Percentiles rank a stretch among this genome's conserved stretches.
Evolutionary conservation across 306 rosid species (phyloP).

Genomic region (Begonia loranthoides): DNA sequence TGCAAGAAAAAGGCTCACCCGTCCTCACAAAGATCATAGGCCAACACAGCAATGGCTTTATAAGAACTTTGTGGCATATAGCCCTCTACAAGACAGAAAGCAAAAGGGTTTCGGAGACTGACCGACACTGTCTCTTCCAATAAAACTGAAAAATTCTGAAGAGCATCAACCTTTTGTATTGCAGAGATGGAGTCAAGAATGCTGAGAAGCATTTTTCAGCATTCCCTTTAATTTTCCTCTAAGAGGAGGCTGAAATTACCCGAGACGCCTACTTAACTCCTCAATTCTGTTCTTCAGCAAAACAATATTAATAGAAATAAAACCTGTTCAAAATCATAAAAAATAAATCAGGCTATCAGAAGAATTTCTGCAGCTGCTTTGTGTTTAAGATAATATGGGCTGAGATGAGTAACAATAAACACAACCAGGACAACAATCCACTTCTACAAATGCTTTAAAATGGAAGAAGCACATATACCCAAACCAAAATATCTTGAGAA

Average conservation of each 20-base stretch:
- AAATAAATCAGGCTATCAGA: no score
- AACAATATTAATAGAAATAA: no score
- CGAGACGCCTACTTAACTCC: no score
- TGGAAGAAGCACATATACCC: no score
- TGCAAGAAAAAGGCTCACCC: constrained; percentile 37
- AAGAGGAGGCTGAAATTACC: not conserved
- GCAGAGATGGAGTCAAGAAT: constrained; percentile 16
- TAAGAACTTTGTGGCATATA: constrained; percentile 21
- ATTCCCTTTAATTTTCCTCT: constrained; percentile 28
- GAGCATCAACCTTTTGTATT: constrained; percentile 23
- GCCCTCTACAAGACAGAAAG: constrained; percentile 22
- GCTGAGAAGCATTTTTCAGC: constrained; percentile 46
- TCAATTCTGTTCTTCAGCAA: no score
- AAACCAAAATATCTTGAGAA: no score
- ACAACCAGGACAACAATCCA: no score
- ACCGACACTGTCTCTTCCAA: constrained; percentile 18
- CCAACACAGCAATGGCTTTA: constrained; percentile 26
- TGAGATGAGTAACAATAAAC: no score
- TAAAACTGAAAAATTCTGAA: constrained; percentile 12
- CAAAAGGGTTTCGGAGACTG: constrained; percentile 10
- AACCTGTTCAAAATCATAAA: no score
- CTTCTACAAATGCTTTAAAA: no score
- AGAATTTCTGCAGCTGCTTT: no score
- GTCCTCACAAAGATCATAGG: constrained; percentile 32
- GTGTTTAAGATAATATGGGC: no score